phyloP scores from a whole-genome alignment of 2,329 filamentous ascomycete genomes.

The Colletotrichum navitas region DNA sequence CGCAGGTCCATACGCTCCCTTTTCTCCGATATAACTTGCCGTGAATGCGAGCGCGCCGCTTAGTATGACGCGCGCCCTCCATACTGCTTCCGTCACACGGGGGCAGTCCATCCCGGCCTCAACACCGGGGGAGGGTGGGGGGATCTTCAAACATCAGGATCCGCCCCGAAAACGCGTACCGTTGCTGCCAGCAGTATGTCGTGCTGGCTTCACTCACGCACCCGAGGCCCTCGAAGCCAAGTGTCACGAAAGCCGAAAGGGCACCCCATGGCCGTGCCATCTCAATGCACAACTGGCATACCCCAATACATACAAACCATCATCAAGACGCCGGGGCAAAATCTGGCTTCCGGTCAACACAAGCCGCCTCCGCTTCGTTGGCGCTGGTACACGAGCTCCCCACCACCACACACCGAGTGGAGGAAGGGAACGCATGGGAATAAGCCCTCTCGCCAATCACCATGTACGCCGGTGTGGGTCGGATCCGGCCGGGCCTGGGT shows the following conservation, averaged over 20 bases:
- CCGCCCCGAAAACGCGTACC: conserved; percentile 14
- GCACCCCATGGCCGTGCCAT: not conserved
- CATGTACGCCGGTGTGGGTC: conserved; percentile 5
- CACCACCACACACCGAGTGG: conserved; percentile 19
- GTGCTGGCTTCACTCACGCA: conserved; percentile 10
- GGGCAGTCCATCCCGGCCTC: conserved; percentile 27
- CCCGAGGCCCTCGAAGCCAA: not conserved
- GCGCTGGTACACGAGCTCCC: conserved; percentile 15
- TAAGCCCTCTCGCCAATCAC: conserved; percentile 15
- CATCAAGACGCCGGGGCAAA: conserved; percentile 11
- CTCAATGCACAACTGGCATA: not conserved
- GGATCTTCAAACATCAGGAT: conserved; percentile 27
- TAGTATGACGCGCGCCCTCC: conserved; percentile 35
- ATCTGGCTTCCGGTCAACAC: conserved; percentile 32
- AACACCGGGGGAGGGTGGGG: not conserved
- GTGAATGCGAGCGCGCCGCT: conserved; percentile 26
- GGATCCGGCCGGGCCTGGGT: conserved; percentile 23
- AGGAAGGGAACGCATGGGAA: conserved; percentile 5
- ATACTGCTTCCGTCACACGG: conserved; percentile 27
- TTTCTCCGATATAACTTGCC: conserved; percentile 32
- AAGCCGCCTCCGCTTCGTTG: conserved; percentile 19
- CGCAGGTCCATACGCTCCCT: conserved; percentile 29
- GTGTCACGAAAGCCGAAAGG: not conserved
- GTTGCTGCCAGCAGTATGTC: not conserved
- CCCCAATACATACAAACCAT: not conserved